Evolutionary conservation across 805 yeast genomes (phyloP), one percentile per base, ranked within the genome.

Genomic region (Tetrapisispora fleetii): DNA sequence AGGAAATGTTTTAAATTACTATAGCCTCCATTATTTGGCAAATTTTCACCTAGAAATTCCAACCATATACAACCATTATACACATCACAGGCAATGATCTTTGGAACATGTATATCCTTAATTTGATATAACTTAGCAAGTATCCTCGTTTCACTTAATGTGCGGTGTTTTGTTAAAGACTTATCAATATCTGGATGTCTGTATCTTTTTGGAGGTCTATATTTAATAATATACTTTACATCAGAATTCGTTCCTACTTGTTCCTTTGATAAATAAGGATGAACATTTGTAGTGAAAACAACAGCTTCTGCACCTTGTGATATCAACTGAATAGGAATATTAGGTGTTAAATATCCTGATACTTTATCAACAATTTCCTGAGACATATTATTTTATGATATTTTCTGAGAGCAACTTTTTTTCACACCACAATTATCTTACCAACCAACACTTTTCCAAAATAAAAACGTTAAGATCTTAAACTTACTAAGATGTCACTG

Each of bases 251-350:
- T 50, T 17, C 13, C 13, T 1, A 55, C 28, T 14, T 54, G 52
- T 1, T 46, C 27, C 11, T 51, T 46, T 9, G 79, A 74, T 24
- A 74, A 58, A 59, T 83, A 88, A 24, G 95, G 95, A 63, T 88
- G 95, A 2, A 61, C 60, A 1, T 63, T 50, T 0, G 91, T 75
- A 13, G 70, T 62, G 63, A 85, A 85, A 2, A 87, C 89, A 11
- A 87, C 72, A 0, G 95, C 95, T 63, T 88, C 96, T 1, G 96
- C 96, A 24, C 96, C 96, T 60, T 88, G 96, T 0, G 95, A 85
- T 2, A 88, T 69, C 28, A 78, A 69, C 1, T 64, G 58, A 4
- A 83, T 60, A 0, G 80, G 78, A 7, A 82, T 69, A 39, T 74
- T 69, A 1, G 76, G 74, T 2, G 63, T 58, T 21, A 83, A 59